These are phyloP conservation scores for Podochytrium sp. DNA, from an alignment of 192 early-diverging fungal genomes.

Conservation along the genomic window DNA sequence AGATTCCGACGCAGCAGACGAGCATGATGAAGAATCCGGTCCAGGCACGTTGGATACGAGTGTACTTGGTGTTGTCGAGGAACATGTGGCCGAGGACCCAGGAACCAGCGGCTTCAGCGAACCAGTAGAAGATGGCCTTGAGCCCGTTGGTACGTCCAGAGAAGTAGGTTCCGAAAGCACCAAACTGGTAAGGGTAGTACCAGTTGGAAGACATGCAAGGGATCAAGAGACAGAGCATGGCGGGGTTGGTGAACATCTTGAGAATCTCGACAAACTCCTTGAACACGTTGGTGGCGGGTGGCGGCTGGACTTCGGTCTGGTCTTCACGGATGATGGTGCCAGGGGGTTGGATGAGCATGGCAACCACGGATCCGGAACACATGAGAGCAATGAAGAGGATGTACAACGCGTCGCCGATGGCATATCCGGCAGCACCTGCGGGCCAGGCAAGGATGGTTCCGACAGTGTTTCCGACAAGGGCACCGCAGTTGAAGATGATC, in stretches of 20 bases:
- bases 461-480: slow-evolving; percentile 73
- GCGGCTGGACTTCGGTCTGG: slow-evolving; percentile 65
- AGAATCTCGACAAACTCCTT: slow-evolving; percentile 56
- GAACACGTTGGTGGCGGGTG: slow-evolving; percentile 69
- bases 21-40: not conserved
- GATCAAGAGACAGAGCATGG: slow-evolving; percentile 57
- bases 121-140: slow-evolving; percentile 10
- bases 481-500: slow-evolving; percentile 80
- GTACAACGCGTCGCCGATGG: slow-evolving; percentile 66
- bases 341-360: slow-evolving; percentile 61
- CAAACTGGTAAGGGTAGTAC: slow-evolving; percentile 80
- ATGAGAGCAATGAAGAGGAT: slow-evolving; percentile 69
- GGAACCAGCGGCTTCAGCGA: not conserved
- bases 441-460: slow-evolving; percentile 68
- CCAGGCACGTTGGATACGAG: not conserved
- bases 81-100: slow-evolving; percentile 16
- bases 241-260: slow-evolving; percentile 67
- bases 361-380: slow-evolving; percentile 61
- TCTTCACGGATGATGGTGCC: slow-evolving; percentile 71
- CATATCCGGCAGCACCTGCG: slow-evolving; percentile 45
- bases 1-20: not conserved
- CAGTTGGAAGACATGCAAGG: slow-evolving; percentile 77
- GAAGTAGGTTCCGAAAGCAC: not conserved
- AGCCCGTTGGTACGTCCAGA: not conserved
- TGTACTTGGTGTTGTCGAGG: not conserved